Conservation (phyloP, 257 asterid species). For the Fraxinus cuspidata region DNA sequence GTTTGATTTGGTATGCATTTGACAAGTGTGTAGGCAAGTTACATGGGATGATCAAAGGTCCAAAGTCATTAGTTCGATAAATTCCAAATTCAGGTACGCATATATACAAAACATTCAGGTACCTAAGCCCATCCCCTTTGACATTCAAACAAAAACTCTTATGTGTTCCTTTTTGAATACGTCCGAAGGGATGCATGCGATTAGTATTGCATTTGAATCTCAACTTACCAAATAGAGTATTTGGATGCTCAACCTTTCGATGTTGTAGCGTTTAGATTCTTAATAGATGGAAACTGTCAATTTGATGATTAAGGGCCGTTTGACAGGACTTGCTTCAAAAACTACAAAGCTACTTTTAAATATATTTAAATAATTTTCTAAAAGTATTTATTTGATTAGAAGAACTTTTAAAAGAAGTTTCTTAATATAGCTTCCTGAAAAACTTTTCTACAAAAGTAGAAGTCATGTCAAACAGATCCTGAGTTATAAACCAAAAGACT, state of each 20-base stretch:
- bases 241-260: background rate
- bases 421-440: too few species aligned
- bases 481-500: background rate
- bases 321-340: too few species aligned
- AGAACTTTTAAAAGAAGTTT: too few species aligned
- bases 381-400: too few species aligned
- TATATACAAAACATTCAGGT: conserved; percentile 32
- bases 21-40: background rate
- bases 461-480: too few species aligned
- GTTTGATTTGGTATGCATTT: background rate
- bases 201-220: background rate
- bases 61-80: background rate
- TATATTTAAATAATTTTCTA: too few species aligned
- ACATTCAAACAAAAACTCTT: conserved; percentile 23
- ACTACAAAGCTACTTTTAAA: too few species aligned
- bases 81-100: conserved; percentile 39
- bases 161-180: background rate
- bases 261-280: background rate
- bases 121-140: conserved; percentile 32
- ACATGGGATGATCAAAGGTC: background rate
- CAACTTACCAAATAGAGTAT: background rate
- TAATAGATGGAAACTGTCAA: background rate
- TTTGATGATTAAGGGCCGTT: background rate
- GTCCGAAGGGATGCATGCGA: background rate
- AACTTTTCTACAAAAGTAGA: too few species aligned